Conservation (phyloP, 495 filamentous ascomycete species). For the Hypoxylon rickii region DNA sequence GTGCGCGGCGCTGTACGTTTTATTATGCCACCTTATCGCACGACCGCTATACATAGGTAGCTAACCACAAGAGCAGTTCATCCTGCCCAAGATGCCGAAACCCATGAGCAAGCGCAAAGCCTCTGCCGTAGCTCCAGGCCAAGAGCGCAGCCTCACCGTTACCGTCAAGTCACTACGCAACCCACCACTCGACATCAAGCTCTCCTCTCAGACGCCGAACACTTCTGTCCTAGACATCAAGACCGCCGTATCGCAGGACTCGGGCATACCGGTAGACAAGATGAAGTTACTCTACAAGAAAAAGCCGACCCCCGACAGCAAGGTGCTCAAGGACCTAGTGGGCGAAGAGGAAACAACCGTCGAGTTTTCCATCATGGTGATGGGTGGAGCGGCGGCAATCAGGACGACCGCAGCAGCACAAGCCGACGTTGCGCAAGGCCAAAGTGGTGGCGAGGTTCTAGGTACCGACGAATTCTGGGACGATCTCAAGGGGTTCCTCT, state of each 20-base stretch:
- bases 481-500: slow-evolving; percentile 80
- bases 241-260: slow-evolving; percentile 56
- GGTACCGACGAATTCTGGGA: slow-evolving; percentile 80
- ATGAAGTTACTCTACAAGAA: slow-evolving; percentile 82
- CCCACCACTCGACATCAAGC: slow-evolving; percentile 62
- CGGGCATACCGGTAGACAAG: slow-evolving; percentile 63
- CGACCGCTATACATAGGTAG: not conserved
- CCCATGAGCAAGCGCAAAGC: slow-evolving; percentile 52
- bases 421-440: slow-evolving; percentile 53
- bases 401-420: slow-evolving; percentile 42
- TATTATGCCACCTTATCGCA: slow-evolving; percentile 9
- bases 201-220: slow-evolving; percentile 61
- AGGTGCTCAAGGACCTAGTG: slow-evolving; percentile 63
- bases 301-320: slow-evolving; percentile 77
- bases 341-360: slow-evolving; percentile 54
- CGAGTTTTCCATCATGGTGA: slow-evolving; percentile 85
- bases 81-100: slow-evolving; percentile 53
- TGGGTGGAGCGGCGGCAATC: slow-evolving; percentile 63
- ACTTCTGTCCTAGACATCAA: slow-evolving; percentile 79
- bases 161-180: slow-evolving; percentile 76
- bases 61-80: slow-evolving; percentile 44
- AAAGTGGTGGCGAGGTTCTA: slow-evolving; percentile 63
- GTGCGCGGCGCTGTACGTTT: slow-evolving; percentile 69
- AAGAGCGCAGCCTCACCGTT: slow-evolving; percentile 59
- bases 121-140: slow-evolving; percentile 43